Conservation (phyloP, 768 basidiomycete genomes). For the Serendipita sp. region DNA sequence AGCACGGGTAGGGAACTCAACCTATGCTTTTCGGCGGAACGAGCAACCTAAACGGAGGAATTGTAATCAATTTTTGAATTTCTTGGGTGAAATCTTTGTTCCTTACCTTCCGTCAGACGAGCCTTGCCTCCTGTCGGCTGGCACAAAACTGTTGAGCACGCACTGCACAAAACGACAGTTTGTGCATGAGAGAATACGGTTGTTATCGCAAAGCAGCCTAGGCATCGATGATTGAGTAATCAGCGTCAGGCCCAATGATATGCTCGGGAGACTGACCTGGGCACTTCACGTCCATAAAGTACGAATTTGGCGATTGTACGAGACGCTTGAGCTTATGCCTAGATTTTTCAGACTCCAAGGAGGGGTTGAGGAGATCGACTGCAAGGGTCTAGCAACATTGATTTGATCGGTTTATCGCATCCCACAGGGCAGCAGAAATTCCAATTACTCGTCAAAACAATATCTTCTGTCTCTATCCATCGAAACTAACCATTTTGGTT, state of each 20-base stretch:
- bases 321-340: slow-evolving; percentile 99
- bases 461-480: not conserved
- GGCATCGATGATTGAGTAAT: slow-evolving; percentile 11
- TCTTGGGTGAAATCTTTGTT: not conserved
- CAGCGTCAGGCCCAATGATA: slow-evolving; percentile 7
- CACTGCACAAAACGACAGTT: slow-evolving; percentile 86
- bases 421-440: not conserved
- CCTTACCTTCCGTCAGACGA: slow-evolving; percentile 89
- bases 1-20: not conserved
- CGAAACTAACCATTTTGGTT: not conserved
- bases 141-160: slow-evolving; percentile 88
- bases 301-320: slow-evolving; percentile 96
- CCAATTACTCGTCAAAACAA: not conserved
- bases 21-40: slow-evolving; percentile 73
- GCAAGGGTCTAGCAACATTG: slow-evolving; percentile 65
- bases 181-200: slow-evolving; percentile 99
- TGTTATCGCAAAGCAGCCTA: slow-evolving; percentile 87
- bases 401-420: not conserved
- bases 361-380: slow-evolving; percentile 94
- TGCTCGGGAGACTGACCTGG: slow-evolving; percentile 46
- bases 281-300: slow-evolving; percentile 99
- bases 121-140: slow-evolving; percentile 98
- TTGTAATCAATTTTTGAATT: not conserved
- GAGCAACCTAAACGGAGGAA: slow-evolving; percentile 54
- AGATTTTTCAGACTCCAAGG: slow-evolving; percentile 65